These are phyloP conservation scores for Metschnikowia cerradonensis DNA, from an alignment of 805 yeast species.

Conservation along the genomic window DNA sequence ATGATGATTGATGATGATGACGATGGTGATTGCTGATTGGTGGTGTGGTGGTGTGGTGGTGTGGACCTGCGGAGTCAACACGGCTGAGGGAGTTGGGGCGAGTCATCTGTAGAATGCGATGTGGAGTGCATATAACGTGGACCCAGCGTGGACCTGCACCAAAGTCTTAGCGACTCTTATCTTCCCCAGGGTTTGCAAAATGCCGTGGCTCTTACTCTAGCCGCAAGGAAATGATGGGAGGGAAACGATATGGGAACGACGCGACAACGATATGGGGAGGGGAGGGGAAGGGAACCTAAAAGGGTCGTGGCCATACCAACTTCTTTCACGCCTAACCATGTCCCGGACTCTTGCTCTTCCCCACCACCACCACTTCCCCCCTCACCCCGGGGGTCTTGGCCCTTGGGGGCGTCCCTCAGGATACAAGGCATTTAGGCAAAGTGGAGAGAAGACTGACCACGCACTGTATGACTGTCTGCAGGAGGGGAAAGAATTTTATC, in stretches of 20 bases:
- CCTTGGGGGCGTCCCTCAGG: neutral
- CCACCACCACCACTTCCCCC: neutral
- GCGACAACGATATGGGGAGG: no score
- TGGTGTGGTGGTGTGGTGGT: no score
- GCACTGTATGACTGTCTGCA: neutral
- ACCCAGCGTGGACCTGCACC: neutral
- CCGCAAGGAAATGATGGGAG: neutral
- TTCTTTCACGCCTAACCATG: no score
- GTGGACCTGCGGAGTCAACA: no score
- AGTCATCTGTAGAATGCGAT: neutral
- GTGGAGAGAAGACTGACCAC: neutral
- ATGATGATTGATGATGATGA: no score
- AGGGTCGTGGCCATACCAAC: neutral
- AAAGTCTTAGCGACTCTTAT: neutral
- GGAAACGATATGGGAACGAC: neutral
- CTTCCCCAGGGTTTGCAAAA: constrained; percentile 2
- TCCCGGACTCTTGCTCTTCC: neutral
- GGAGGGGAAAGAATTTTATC: no score
- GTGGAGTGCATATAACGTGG: neutral
- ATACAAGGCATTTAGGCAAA: neutral
- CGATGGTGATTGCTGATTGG: no score
- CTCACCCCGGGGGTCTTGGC: neutral
- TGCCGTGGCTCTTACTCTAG: neutral
- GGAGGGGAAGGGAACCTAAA: neutral
- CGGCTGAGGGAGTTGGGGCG: no score